A percentile compares a stretch with the other conserved stretches of the same genome.
Evolutionary conservation across 2,329 filamentous ascomycete genomes (phyloP).

Genomic region (Bipolaris gigantea): DNA sequence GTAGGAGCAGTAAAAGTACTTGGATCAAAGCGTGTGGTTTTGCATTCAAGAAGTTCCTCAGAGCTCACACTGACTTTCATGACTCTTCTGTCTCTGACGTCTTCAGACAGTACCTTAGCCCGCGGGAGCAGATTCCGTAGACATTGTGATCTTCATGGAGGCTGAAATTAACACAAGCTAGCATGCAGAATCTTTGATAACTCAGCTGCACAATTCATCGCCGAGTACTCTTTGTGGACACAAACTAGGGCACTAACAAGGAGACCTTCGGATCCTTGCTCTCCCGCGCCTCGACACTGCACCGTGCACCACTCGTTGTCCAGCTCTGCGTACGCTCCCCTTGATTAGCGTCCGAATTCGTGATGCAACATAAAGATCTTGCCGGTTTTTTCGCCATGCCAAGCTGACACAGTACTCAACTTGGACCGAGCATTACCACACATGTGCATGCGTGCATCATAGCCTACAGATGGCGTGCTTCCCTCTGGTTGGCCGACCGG

Average conservation of each 20-base stretch:
- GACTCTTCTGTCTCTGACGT: neutral
- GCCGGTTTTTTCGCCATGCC: neutral
- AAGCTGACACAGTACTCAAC: neutral
- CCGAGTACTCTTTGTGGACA: neutral
- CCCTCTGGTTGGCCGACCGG: neutral
- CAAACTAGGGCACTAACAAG: neutral
- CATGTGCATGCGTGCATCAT: neutral
- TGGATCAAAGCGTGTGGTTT: neutral
- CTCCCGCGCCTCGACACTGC: neutral
- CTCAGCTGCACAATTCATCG: neutral
- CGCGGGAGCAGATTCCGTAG: neutral
- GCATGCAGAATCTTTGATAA: neutral
- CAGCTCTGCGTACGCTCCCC: neutral
- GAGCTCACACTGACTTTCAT: neutral
- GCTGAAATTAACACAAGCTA: neutral
- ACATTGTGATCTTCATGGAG: neutral
- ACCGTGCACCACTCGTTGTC: neutral
- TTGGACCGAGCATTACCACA: neutral
- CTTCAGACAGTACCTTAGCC: neutral
- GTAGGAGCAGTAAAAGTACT: neutral
- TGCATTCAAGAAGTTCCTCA: neutral
- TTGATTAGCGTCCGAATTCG: neutral
- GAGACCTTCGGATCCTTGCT: neutral
- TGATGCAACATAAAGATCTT: neutral
- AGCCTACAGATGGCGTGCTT: neutral